Conservation (phyloP, 2,329 filamentous ascomycete genomes). For the Mariannaea elegans region DNA sequence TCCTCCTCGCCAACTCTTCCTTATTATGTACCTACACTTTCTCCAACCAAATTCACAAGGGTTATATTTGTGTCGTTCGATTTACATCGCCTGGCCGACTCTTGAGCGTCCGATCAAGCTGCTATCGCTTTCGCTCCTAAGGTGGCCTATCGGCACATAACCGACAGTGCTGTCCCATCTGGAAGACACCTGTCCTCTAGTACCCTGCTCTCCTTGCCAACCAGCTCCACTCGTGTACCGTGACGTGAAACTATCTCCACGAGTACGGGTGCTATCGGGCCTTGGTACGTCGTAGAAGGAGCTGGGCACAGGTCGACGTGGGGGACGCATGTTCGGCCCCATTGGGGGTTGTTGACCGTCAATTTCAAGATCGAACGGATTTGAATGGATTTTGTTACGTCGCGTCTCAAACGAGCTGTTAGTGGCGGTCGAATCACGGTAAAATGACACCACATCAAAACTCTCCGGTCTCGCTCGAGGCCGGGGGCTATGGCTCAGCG, state of each 20-base stretch:
- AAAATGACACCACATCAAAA: slow-evolving; percentile 42
- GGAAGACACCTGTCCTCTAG: slow-evolving; percentile 7
- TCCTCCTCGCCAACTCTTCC: slow-evolving; percentile 1
- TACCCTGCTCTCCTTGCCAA: background rate
- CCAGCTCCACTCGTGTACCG: slow-evolving; percentile 59
- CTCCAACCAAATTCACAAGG: background rate
- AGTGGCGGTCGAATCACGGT: slow-evolving; percentile 52
- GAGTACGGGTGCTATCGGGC: slow-evolving; percentile 59
- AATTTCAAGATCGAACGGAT: slow-evolving; percentile 71
- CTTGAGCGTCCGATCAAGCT: background rate
- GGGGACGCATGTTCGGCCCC: slow-evolving; percentile 31
- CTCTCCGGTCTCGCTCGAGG: slow-evolving; percentile 43
- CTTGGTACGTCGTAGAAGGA: slow-evolving; percentile 38
- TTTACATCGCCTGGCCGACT: slow-evolving; percentile 21
- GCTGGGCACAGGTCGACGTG: slow-evolving; percentile 33
- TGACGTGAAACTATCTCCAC: slow-evolving; percentile 46
- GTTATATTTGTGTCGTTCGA: background rate
- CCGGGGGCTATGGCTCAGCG: slow-evolving; percentile 44
- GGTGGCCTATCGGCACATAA: slow-evolving; percentile 18
- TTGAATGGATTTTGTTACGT: slow-evolving; percentile 67
- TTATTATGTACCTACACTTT: slow-evolving; percentile 13
- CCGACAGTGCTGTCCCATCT: slow-evolving; percentile 18
- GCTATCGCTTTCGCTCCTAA: slow-evolving; percentile 11
- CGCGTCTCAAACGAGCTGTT: slow-evolving; percentile 55
- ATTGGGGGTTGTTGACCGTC: slow-evolving; percentile 35